Evolutionary conservation across 2,329 filamentous ascomycete species (phyloP).

Genomic region (Colletotrichum sp.): DNA sequence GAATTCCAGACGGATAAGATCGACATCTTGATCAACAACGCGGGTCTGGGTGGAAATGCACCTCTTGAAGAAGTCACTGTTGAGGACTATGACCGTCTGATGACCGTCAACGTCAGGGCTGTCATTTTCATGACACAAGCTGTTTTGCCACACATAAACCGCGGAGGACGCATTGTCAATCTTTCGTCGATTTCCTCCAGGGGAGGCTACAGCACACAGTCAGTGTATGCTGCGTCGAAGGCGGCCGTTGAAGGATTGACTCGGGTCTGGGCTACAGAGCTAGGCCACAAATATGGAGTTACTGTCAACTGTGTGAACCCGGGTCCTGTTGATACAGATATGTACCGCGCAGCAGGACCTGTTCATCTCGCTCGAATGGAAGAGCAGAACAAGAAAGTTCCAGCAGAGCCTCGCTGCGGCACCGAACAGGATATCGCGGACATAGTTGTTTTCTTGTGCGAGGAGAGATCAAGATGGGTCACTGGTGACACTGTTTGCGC

Average conservation of each 20-base stretch:
- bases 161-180: conserved; percentile 36
- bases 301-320: conserved; percentile 37
- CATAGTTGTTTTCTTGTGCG: conserved; percentile 6
- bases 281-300: conserved; percentile 30
- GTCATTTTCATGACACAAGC: conserved; percentile 36
- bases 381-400: conserved; percentile 3
- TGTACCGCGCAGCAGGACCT: conserved; percentile 8
- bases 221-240: conserved; percentile 38
- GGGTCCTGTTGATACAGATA: conserved; percentile 29
- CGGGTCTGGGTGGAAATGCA: background rate
- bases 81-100: conserved; percentile 2
- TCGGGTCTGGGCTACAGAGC: conserved; percentile 35
- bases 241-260: conserved; percentile 33
- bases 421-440: conserved; percentile 4
- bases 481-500: conserved; percentile 10
- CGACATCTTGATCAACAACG: conserved; percentile 8
- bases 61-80: background rate
- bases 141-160: conserved; percentile 30
- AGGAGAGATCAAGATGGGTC: conserved; percentile 9
- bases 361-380: conserved; percentile 6
- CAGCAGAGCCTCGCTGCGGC: conserved; percentile 4
- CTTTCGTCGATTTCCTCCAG: conserved; percentile 36
- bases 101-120: conserved; percentile 6
- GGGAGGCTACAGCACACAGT: conserved; percentile 29
- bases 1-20: background rate